Evolutionary conservation across 1,139 yeast genomes (phyloP).

Genomic region (Blastobotrys proliferans): DNA sequence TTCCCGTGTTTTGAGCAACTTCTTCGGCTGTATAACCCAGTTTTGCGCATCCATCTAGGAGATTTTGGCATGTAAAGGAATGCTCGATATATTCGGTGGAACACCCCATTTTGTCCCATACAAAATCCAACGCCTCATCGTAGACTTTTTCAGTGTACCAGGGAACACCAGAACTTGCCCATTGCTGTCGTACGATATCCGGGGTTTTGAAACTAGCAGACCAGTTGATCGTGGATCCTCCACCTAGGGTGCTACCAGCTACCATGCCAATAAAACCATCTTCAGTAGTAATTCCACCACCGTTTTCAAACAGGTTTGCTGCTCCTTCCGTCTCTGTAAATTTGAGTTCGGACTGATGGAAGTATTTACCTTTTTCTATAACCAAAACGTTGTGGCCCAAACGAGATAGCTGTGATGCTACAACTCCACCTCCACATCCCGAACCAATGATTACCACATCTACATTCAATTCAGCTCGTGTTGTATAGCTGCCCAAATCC

Average conservation of each 20-base stretch:
- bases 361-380: slow-evolving; percentile 52
- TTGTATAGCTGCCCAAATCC: slow-evolving; percentile 20
- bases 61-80: slow-evolving; percentile 44
- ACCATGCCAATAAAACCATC: slow-evolving; percentile 41
- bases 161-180: slow-evolving; percentile 42
- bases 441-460: slow-evolving; percentile 54
- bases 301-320: slow-evolving; percentile 41
- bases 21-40: slow-evolving; percentile 45
- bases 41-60: slow-evolving; percentile 46
- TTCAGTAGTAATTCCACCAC: slow-evolving; percentile 39
- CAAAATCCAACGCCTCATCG: slow-evolving; percentile 48
- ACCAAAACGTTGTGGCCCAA: slow-evolving; percentile 47
- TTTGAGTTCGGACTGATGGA: slow-evolving; percentile 38
- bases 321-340: slow-evolving; percentile 43
- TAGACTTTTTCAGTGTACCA: slow-evolving; percentile 46
- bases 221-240: slow-evolving; percentile 62
- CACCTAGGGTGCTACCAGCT: slow-evolving; percentile 59
- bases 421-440: slow-evolving; percentile 58
- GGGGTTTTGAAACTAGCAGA: slow-evolving; percentile 56
- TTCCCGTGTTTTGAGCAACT: slow-evolving; percentile 51
- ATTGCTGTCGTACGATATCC: slow-evolving; percentile 51
- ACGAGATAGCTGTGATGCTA: slow-evolving; percentile 46
- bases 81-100: slow-evolving; percentile 43
- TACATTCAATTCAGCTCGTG: slow-evolving; percentile 20
- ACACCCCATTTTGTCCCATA: slow-evolving; percentile 51